Base-by-base conservation (phyloP, 169 alveolate genomes). In the Plasmodium coatneyi region DNA sequence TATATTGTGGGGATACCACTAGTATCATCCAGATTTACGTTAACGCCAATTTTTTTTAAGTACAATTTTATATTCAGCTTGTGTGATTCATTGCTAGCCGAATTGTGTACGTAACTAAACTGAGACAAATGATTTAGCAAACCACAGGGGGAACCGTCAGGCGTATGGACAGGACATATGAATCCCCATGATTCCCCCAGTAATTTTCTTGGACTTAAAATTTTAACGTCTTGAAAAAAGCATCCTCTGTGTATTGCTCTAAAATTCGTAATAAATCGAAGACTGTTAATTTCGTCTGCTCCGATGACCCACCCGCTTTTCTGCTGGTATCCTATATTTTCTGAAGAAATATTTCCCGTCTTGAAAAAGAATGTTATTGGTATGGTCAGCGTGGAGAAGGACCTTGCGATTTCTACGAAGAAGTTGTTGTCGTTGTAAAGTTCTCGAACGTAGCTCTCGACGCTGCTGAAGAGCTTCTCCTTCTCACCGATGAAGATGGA, bases 111-210 rank as follows among this genome's bases (percentile, higher is more conserved):
- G 76, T 94, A 96, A 92, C 99, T 98, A 70, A 96, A 97, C 81
- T 97, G 98, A 9, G 99, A 92, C 72, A 99, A 96, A 96, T 99
- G 99, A 76, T 98, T 97, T 93, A 99, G 92, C 54, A 99, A 96
- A 6, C 99, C 99, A 92, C 99, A 99, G 0, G 99, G 99, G n/a
- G 99, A 99, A 70, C 99, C 99, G 97, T 99, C 99, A 49, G 99
- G 99, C 0, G 99, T 99, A 95, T 99, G 99, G 22, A 99, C 99
- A 3, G 99, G 99, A 81, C 99, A 99, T 19, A 99, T 96, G 96
- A 99, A 99, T 43, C 99, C 99, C 99, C 99, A 99, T 52, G 99
- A 97, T 92, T 99, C 99, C 0, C 99, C 99, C 30, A 99, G 96
- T 92, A 99, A 96, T 96, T 99, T 99, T 93, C 99, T 98, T 28